Evolutionary conservation across 2,329 filamentous ascomycete species (phyloP).

Genomic region (Exophiala alcalophila): DNA sequence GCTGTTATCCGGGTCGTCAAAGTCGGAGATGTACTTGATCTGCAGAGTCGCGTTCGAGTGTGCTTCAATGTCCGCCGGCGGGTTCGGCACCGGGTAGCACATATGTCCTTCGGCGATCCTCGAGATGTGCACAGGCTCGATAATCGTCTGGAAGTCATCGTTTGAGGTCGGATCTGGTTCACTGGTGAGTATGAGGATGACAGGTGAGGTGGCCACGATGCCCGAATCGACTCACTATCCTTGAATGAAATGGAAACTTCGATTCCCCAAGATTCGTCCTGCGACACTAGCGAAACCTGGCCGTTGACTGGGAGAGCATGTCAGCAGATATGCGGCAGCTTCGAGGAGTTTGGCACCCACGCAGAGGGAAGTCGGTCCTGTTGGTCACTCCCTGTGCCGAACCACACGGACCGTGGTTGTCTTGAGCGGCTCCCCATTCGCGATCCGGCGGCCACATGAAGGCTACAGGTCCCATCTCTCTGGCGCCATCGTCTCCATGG

Average conservation of each 20-base stretch:
- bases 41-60: conserved; percentile 48
- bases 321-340: conserved; percentile 4
- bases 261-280: conserved; percentile 56
- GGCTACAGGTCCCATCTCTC: conserved; percentile 55
- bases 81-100: conserved; percentile 44
- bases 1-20: conserved; percentile 40
- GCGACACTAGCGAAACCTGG: conserved; percentile 54
- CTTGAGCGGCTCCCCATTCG: conserved; percentile 52
- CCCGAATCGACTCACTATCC: conserved; percentile 25
- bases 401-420: conserved; percentile 59
- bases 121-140: conserved; percentile 35
- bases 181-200: conserved; percentile 1
- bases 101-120: conserved; percentile 45
- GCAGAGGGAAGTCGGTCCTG: conserved; percentile 56
- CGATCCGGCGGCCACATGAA: conserved; percentile 62
- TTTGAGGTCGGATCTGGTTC: conserved; percentile 40
- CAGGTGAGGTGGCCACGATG: background rate
- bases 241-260: conserved; percentile 54
- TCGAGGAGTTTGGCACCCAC: conserved; percentile 37
- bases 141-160: conserved; percentile 41
- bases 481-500: conserved; percentile 26
- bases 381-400: conserved; percentile 48
- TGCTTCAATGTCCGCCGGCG: conserved; percentile 34
- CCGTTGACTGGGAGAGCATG: conserved; percentile 50
- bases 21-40: conserved; percentile 44